Base-by-base conservation (phyloP, 306 rosid genomes). In the Bauhinia variegata region DNA sequence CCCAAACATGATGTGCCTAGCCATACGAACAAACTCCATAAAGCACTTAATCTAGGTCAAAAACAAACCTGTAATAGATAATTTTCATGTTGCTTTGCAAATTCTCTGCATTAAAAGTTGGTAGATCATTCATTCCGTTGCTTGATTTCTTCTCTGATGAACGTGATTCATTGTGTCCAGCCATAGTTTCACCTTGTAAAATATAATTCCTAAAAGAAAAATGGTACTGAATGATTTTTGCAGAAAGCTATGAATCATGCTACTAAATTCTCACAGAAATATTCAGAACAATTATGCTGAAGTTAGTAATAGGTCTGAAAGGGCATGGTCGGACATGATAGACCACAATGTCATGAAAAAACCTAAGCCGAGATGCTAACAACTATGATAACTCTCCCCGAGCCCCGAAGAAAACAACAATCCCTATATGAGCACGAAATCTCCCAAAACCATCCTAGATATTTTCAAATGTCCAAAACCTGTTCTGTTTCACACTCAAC, bases 1-100 rank as follows among this genome's bases (percentile, higher is more conserved):
- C 62, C 62, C 50, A 63, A 59, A 68, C 11, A 72, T 43, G 56
- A 63, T 44, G 7, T 36, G 37, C 33, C 60, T 57, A 57, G 65
- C 47, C 63, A 55, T 28, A 42, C 23, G 38, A 11, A 18, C 36
- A 52, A 18, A 60, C 28, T 65, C 28, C 61, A 72, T 19, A 61
- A 19, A 65, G 17, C 11, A 39, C 30, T 66, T 47, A 59, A 60
- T 17, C 41, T 1, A 1, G 10, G 63, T 61, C 30, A 75, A 63
- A 63, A 73, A 68, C 88, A 76, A 76, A 93, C 99, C 97, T 93
- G 91, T 93, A 88, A 77, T 86, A 84, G 67, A 93, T 83, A 18
- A 73, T 58, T 60, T 90, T 93, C 86, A 90, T 75, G 84, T 93
- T 90, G 84, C 82, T 86, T 72, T 90, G 99, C 92, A 93, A 67